Base-by-base conservation (phyloP, 2,329 filamentous ascomycete genomes). In the Neonectria hederae region DNA sequence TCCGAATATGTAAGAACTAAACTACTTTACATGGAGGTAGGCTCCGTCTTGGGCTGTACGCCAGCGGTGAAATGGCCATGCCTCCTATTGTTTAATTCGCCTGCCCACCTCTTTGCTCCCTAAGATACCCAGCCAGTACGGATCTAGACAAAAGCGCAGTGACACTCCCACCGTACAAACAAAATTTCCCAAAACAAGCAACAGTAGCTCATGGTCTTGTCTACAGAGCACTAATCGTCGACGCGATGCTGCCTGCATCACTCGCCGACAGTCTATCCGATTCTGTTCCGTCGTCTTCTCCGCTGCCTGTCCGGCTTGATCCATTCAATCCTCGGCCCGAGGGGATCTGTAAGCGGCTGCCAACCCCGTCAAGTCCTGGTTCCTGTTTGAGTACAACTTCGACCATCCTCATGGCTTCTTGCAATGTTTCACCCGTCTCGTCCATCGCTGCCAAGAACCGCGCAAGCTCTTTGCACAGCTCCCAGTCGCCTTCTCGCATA, bases 391-490 rank as follows among this genome's bases (percentile, higher is more conserved):
- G 54, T 9, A 64, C 63, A 40, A 80, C 76, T 52, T 87, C 85
- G 7, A 89, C 86, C 78, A 88, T 83, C 69, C 88, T 86, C 77
- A 97, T 84, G 2, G 91, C 92, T 71, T 90, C 87, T 58, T 87
- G 84, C 53, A 99, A 83, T 48, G 92, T 95, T 69, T 90, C 89
- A 0, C 96, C 96, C 14, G 89, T 92, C 69, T 93, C 90, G 75
- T 99, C 96, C 73, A 99, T 89, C 5, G 95, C 95, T 51, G 97
- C 94, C 61, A 99, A 81, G 79, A 99, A 99, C n/a, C 95, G 86
- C 11, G 96, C 94, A 28, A 99, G 84, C 77, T 99, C 96, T 72
- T 94, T 96, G 80, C 96, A 98, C 28, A 99, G 82, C 72, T 98
- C 94, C 94, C 94, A 99, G 75, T 98, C 95, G 53, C 90, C 89